phyloP scores from a whole-genome alignment of 2,329 filamentous ascomycete genomes.

The Calycina herbarum region DNA sequence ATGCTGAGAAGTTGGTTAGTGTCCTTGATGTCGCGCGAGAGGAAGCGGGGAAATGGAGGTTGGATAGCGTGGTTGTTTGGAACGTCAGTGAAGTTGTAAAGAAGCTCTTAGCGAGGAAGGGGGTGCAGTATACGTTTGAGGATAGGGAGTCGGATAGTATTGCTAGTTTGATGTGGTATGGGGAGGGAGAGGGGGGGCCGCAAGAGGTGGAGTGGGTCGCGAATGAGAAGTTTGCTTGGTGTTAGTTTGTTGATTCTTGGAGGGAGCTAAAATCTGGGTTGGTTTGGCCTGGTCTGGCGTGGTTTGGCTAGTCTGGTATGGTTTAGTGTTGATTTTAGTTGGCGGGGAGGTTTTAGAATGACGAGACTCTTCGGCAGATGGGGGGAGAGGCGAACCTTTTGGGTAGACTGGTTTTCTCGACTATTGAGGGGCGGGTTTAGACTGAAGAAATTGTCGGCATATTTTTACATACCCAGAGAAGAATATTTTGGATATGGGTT shows the following conservation, averaged over 20 bases:
- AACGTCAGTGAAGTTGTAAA: constrained; percentile 64
- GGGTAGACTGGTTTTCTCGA: too few species aligned
- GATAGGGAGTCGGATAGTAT: constrained; percentile 67
- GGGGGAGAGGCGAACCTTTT: too few species aligned
- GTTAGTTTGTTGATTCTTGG: constrained; percentile 42
- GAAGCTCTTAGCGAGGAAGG: constrained; percentile 47
- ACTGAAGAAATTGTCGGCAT: too few species aligned
- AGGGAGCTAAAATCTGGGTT: too few species aligned
- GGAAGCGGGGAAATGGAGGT: constrained; percentile 71
- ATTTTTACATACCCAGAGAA: too few species aligned
- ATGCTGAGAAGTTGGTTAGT: constrained; percentile 56
- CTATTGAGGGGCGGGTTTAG: too few species aligned
- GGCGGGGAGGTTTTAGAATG: too few species aligned
- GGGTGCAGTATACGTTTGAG: constrained; percentile 50
- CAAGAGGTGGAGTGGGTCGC: constrained; percentile 67
- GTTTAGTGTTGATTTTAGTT: too few species aligned
- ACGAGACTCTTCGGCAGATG: too few species aligned
- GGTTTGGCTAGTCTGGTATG: too few species aligned
- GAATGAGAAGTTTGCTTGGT: constrained; percentile 80
- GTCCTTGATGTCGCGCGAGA: constrained; percentile 66
- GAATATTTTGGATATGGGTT: too few species aligned
- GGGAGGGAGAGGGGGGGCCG: constrained; percentile 46
- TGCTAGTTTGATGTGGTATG: constrained; percentile 71
- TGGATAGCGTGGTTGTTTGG: constrained; percentile 76
- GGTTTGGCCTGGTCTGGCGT: too few species aligned